These are phyloP conservation scores for Cordyceps javanica DNA, from an alignment of 2,329 filamentous ascomycete genomes.

Conservation along the genomic window DNA sequence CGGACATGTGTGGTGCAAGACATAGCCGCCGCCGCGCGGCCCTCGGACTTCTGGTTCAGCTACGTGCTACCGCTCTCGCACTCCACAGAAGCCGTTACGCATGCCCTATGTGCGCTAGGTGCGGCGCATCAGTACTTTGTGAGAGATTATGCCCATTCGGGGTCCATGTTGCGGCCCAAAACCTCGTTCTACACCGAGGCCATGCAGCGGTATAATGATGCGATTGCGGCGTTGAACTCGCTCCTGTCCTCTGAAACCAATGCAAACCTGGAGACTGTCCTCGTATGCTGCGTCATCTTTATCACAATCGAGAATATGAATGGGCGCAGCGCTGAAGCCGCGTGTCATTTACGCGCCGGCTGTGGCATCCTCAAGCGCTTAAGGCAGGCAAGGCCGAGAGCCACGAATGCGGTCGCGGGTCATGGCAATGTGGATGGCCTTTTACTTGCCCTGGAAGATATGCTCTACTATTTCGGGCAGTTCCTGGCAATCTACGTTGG, in stretches of 20 bases:
- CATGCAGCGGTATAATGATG: constrained; percentile 19
- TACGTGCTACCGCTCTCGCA: neutral
- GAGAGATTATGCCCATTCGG: neutral
- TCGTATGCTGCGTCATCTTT: constrained; percentile 21
- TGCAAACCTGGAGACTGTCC: constrained; percentile 15
- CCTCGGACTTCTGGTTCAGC: neutral
- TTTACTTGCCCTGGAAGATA: neutral
- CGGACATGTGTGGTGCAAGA: neutral
- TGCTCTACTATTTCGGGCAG: constrained; percentile 16
- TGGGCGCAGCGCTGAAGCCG: constrained; percentile 18
- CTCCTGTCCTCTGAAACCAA: constrained; percentile 15
- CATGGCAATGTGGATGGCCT: neutral
- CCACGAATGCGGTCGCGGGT: neutral
- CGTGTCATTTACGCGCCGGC: constrained; percentile 19
- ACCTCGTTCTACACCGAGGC: neutral
- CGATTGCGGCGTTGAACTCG: constrained; percentile 17
- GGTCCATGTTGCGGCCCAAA: neutral
- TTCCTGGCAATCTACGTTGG: constrained; percentile 17
- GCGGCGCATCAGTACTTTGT: neutral
- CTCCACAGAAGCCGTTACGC: neutral
- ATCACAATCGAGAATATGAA: constrained; percentile 20
- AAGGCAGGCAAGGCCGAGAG: neutral
- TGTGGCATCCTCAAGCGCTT: constrained; percentile 13
- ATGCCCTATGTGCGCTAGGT: neutral
- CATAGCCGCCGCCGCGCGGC: neutral